These are phyloP conservation scores for Penicillium sp. DNA, from an alignment of 2,329 filamentous ascomycete species.

Conservation along the genomic window DNA sequence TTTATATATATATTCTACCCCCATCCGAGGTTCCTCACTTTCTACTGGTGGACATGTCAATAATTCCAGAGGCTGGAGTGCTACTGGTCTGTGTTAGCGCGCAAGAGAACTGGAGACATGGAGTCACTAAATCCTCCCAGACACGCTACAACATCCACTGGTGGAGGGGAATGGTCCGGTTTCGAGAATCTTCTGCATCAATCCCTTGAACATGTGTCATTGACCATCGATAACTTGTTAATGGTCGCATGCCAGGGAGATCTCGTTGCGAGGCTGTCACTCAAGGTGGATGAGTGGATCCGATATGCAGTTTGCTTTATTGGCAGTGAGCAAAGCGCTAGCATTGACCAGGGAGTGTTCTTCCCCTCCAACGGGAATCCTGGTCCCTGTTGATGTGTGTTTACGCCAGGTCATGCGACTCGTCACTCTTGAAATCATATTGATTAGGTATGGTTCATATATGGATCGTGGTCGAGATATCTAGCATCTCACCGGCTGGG, in stretches of 20 bases:
- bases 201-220: too few relatives aligned
- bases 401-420: too few relatives aligned
- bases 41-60: slow-evolving; percentile 15
- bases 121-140: slow-evolving; percentile 23
- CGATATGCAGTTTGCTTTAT: slow-evolving; percentile 21
- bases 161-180: slow-evolving; percentile 1
- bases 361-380: not conserved
- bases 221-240: not conserved
- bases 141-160: slow-evolving; percentile 6
- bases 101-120: slow-evolving; percentile 24
- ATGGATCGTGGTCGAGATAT: not conserved
- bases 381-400: too few relatives aligned
- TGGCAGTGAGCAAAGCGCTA: slow-evolving; percentile 4
- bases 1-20: too few relatives aligned
- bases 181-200: slow-evolving; percentile 18
- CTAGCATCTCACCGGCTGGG: not conserved
- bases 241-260: too few relatives aligned
- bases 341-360: slow-evolving; percentile 1
- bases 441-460: not conserved
- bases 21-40: slow-evolving; percentile 2
- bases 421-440: too few relatives aligned
- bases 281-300: slow-evolving; percentile 24
- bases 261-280: slow-evolving; percentile 3
- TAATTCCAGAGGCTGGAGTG: slow-evolving; percentile 30
- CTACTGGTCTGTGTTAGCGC: slow-evolving; percentile 29